phyloP scores from a whole-genome alignment of 2,329 filamentous ascomycete species.

The Tolypocladium sp. region DNA sequence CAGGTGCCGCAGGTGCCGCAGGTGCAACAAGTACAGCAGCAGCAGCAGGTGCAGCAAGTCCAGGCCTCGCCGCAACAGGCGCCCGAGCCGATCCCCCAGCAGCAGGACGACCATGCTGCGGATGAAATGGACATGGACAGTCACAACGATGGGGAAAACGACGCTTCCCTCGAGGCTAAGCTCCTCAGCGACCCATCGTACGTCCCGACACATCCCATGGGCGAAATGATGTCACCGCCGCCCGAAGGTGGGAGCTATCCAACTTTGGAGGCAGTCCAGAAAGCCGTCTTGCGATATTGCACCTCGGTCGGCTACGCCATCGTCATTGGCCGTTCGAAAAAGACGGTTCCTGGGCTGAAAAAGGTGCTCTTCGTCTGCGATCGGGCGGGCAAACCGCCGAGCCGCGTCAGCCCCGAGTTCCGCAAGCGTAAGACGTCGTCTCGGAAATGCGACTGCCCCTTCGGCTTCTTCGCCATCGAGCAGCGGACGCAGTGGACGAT shows the following conservation, averaged over 20 bases:
- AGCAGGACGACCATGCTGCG: slow-evolving; percentile 31
- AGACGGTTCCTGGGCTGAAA: slow-evolving; percentile 57
- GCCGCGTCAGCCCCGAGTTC: slow-evolving; percentile 52
- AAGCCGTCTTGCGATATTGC: slow-evolving; percentile 55
- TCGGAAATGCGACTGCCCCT: slow-evolving; percentile 59
- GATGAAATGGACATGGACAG: slow-evolving; percentile 46
- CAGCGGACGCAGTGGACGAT: slow-evolving; percentile 60
- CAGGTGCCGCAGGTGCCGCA: slow-evolving; percentile 12
- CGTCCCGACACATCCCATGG: slow-evolving; percentile 45
- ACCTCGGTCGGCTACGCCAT: slow-evolving; percentile 60
- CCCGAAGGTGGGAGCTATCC: slow-evolving; percentile 56
- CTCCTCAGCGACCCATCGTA: slow-evolving; percentile 40
- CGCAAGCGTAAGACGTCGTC: slow-evolving; percentile 59
- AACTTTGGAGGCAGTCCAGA: slow-evolving; percentile 55
- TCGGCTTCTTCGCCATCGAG: slow-evolving; percentile 62
- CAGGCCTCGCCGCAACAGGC: slow-evolving; percentile 21
- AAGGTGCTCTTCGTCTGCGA: slow-evolving; percentile 62
- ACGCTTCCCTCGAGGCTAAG: slow-evolving; percentile 36
- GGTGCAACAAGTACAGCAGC: slow-evolving; percentile 11
- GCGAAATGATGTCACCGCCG: slow-evolving; percentile 51
- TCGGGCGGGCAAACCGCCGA: slow-evolving; percentile 53
- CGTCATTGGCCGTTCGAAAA: slow-evolving; percentile 59
- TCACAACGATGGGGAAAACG: slow-evolving; percentile 36
- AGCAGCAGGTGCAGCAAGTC: slow-evolving; percentile 21
- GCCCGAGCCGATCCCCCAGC: slow-evolving; percentile 25